Conservation (phyloP, 495 filamentous ascomycete species). For the Terfezia boudieri region DNA sequence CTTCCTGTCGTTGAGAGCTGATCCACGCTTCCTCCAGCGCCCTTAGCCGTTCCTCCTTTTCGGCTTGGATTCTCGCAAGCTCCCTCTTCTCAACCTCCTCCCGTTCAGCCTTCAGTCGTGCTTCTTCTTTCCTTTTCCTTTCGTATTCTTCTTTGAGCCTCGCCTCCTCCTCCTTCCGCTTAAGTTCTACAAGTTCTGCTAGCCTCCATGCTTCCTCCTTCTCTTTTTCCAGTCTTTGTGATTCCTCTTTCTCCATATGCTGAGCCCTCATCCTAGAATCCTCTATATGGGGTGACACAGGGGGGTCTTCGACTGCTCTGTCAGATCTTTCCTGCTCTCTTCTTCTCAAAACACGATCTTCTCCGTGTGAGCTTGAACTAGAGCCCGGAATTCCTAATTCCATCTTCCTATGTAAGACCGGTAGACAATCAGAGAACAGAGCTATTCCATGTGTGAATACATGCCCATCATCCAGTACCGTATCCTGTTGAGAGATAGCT, state of each 20-base stretch:
- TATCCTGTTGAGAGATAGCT: conserved; percentile 15
- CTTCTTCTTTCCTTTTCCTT: neutral
- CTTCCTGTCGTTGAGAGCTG: too few relatives aligned
- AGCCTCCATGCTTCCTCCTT: too few relatives aligned
- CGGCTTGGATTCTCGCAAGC: too few relatives aligned
- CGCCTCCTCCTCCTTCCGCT: neutral
- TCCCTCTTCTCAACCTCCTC: neutral
- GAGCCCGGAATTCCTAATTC: conserved; percentile 19
- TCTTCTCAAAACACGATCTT: too few relatives aligned
- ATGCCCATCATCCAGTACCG: conserved; percentile 32
- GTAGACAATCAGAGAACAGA: conserved; percentile 32
- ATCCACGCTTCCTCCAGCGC: too few relatives aligned
- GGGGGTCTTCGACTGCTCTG: conserved; percentile 17
- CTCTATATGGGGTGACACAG: neutral
- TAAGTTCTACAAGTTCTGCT: too few relatives aligned
- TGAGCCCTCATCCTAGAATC: neutral
- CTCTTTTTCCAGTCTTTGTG: neutral
- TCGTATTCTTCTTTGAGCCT: neutral
- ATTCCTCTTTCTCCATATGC: neutral
- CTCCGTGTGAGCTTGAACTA: too few relatives aligned
- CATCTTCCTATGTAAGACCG: conserved; percentile 28
- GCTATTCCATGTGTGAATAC: conserved; percentile 31
- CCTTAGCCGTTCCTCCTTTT: too few relatives aligned
- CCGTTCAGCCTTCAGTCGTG: neutral
- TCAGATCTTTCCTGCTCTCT: neutral